Percentiles rank a stretch among this genome's conserved stretches.
These are phyloP conservation scores for Trapa incisa DNA, from an alignment of 345 rosid species.

Conservation along the genomic window DNA sequence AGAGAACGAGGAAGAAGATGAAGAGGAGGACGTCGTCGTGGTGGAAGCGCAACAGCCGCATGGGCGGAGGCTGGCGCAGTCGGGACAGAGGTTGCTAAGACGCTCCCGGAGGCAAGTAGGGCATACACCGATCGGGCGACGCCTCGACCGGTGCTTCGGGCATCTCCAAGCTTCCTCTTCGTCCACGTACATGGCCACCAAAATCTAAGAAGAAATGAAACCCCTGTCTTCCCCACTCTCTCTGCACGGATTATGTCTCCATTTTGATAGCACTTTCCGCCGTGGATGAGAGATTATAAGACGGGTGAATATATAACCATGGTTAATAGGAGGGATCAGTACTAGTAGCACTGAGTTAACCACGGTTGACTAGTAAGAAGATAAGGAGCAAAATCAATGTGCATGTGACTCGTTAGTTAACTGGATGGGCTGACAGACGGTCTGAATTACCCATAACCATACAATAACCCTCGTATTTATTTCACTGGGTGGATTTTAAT, in stretches of 20 bases:
- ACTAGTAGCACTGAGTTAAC: neutral
- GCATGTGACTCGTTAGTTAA: no score
- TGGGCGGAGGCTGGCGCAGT: constrained; percentile 66
- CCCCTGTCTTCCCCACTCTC: neutral
- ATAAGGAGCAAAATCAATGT: no score
- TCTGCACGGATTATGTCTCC: neutral
- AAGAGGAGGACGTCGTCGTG: constrained; percentile 28
- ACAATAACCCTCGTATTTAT: no score
- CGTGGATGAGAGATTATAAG: constrained; percentile 6
- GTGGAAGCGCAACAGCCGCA: constrained; percentile 44
- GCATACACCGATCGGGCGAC: constrained; percentile 66
- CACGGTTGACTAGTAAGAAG: neutral
- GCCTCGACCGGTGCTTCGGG: constrained; percentile 49
- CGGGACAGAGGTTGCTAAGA: constrained; percentile 66
- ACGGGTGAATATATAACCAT: neutral
- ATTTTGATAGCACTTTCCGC: neutral
- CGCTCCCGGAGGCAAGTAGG: constrained; percentile 75
- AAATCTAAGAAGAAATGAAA: neutral
- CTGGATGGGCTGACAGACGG: no score
- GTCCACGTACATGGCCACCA: constrained; percentile 29
- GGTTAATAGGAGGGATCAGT: no score
- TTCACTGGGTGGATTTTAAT: no score
- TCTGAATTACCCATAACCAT: no score
- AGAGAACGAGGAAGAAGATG: constrained; percentile 25
- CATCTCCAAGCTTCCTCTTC: constrained; percentile 78